Conservation (phyloP, 768 basidiomycete species). For the Daedaleopsis sinensis region DNA sequence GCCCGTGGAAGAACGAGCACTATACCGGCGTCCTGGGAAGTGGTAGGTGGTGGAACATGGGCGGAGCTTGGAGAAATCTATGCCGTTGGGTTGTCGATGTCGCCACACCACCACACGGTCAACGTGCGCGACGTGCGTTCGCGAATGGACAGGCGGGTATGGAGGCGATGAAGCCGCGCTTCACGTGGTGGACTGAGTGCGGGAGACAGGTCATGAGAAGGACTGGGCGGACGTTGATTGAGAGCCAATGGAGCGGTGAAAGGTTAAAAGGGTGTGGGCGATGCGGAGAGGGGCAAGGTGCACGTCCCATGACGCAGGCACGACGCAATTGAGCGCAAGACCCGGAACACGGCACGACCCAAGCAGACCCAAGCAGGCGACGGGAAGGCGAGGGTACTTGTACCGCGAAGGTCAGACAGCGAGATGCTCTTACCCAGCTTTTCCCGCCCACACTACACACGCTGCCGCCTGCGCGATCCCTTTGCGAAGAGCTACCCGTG, state of each 20-base stretch:
- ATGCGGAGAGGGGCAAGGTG: background rate
- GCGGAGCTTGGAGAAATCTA: no score
- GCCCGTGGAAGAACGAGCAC: no score
- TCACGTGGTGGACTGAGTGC: slow-evolving; percentile 6
- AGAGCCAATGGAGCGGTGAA: slow-evolving; percentile 16
- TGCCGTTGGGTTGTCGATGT: background rate
- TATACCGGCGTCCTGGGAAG: no score
- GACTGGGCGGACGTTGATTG: slow-evolving; percentile 7
- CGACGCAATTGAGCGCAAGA: slow-evolving; percentile 23
- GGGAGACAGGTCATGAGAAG: slow-evolving; percentile 2
- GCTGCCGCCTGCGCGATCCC: slow-evolving; percentile 4
- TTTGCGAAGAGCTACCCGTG: background rate
- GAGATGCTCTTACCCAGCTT: background rate
- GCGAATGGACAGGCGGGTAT: background rate
- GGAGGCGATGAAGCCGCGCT: slow-evolving; percentile 3
- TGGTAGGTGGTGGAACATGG: no score
- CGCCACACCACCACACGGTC: background rate
- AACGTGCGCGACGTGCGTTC: slow-evolving; percentile 12
- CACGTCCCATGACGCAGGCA: slow-evolving; percentile 25
- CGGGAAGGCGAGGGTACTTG: slow-evolving; percentile 12
- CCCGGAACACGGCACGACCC: slow-evolving; percentile 15
- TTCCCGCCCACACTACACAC: slow-evolving; percentile 2
- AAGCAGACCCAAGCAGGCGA: no score
- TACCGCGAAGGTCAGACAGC: background rate
- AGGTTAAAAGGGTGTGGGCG: slow-evolving; percentile 3